Evolutionary conservation across 176 grass and related monocot species (phyloP).

Genomic region (Poa pratensis): DNA sequence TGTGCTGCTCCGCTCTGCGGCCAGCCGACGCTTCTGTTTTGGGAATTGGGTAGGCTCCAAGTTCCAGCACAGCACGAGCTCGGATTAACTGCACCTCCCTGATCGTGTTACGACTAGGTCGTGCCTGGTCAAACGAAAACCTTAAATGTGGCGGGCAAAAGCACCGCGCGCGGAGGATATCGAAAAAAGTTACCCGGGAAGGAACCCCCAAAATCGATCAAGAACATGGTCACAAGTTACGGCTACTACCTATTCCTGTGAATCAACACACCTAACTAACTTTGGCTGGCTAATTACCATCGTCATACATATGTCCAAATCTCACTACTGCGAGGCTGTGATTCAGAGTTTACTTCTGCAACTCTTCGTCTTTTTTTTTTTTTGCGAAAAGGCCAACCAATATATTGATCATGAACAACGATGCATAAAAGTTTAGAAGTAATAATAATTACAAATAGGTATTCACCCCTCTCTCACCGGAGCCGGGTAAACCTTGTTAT

Average conservation of each 20-base stretch:
- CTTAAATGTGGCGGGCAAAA: background rate
- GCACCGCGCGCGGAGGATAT: background rate
- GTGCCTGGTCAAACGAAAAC: background rate
- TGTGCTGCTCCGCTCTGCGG: background rate
- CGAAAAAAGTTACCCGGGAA: background rate
- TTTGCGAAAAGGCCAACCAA: no score
- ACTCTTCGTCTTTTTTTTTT: no score
- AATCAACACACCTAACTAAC: background rate
- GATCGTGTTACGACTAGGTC: background rate
- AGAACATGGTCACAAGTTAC: background rate
- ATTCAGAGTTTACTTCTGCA: background rate
- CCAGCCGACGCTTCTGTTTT: background rate
- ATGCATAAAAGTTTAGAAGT: no score
- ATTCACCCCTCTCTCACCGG: no score
- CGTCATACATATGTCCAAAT: background rate
- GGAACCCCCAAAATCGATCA: background rate
- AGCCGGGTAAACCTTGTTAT: no score
- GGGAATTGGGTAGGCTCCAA: conserved; percentile 45
- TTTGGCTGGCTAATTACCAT: no score
- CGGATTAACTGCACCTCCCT: background rate
- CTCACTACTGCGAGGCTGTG: background rate
- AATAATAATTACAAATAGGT: no score
- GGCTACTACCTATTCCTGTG: background rate
- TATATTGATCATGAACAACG: no score
- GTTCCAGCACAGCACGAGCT: background rate